Evolutionary conservation across 192 early-diverging fungal genomes (phyloP).

Genomic region (Diversispora eburnea): DNA sequence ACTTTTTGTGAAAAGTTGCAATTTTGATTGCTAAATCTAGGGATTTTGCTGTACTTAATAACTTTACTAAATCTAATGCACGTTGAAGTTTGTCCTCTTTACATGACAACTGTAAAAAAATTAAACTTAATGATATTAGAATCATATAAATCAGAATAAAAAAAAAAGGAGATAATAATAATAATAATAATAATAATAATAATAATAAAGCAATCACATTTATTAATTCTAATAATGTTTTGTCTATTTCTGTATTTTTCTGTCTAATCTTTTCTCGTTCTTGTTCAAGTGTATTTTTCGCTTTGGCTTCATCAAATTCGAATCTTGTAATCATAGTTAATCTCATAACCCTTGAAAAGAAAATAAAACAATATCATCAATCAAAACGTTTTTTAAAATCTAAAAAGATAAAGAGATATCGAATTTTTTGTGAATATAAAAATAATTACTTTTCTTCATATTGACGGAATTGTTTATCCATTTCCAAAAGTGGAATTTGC

Average conservation of each 20-base stretch:
- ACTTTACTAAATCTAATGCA: constrained; percentile 71
- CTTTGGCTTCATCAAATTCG: constrained; percentile 52
- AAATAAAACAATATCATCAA: constrained; percentile 33
- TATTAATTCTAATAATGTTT: constrained; percentile 69
- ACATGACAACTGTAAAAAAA: constrained; percentile 56
- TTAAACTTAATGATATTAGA: not conserved
- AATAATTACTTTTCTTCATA: constrained; percentile 42
- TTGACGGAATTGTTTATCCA: constrained; percentile 40
- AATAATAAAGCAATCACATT: no score
- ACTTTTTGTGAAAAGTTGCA: constrained; percentile 62
- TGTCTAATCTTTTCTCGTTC: constrained; percentile 40
- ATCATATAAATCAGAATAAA: constrained; percentile 19
- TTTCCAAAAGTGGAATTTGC: constrained; percentile 60
- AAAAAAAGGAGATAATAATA: not conserved
- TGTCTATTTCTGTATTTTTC: constrained; percentile 76
- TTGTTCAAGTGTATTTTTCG: constrained; percentile 30
- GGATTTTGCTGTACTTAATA: constrained; percentile 58
- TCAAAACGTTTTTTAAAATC: constrained; percentile 7
- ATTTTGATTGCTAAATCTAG: constrained; percentile 85
- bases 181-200: no score
- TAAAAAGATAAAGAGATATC: constrained; percentile 23
- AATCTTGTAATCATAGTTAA: constrained; percentile 52
- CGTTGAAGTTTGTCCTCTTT: constrained; percentile 71
- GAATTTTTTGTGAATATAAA: not conserved
- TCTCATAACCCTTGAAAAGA: constrained; percentile 48